Evolutionary conservation across 257 asterid species (phyloP), one percentile per base, ranked within the genome.

Genomic region (Dorcoceras hygrometricum): DNA sequence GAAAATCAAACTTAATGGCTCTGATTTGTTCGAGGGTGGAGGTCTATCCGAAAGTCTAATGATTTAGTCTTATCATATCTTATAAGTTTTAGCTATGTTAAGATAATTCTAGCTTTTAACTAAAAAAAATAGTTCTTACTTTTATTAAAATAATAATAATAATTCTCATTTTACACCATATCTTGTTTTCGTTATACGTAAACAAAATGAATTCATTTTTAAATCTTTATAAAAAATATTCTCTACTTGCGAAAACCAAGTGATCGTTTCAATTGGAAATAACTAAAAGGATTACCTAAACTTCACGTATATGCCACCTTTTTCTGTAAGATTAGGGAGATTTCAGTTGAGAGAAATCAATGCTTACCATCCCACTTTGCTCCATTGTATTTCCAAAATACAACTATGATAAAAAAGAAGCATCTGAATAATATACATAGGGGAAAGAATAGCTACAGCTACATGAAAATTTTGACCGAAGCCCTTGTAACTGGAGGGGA

Each of bases 401-500:
- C 34, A 32, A 32, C 11, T 1, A 32, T 32, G 8, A 8, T 6
- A 32, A 4, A 36, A 39, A 0, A 39, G 5, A 39, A 12, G 14
- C 6, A 46, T 46, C 22, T 18, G 54, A 18, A 46, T 2, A 16
- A 43, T 18, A 5, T 46, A 46, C 22, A 46, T 3, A 34, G 5
- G 34, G 54, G 8, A 18, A 16, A 43, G 18, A 46, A 46, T 4
- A 4, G 54, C 54, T 16, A 46, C 20, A 46, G 54, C 22, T 72
- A 28, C 50, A 67, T 58, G 59, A 58, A n/a, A 70, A 70, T 63
- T 22, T 19, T 31, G 50, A 59, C 61, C 60, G 22, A 27, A 23
- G 22, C 51, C 11, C 26, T 25, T 26, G 56, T 48, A 23, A 51
- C 14, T 26, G 64, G 8, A 34, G 51, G 24, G n/a, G 23, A 48